Evolutionary conservation across 2,329 filamentous ascomycete genomes (phyloP), one percentile per base, ranked within the genome.

Genomic region (Xylariaceae sp.): DNA sequence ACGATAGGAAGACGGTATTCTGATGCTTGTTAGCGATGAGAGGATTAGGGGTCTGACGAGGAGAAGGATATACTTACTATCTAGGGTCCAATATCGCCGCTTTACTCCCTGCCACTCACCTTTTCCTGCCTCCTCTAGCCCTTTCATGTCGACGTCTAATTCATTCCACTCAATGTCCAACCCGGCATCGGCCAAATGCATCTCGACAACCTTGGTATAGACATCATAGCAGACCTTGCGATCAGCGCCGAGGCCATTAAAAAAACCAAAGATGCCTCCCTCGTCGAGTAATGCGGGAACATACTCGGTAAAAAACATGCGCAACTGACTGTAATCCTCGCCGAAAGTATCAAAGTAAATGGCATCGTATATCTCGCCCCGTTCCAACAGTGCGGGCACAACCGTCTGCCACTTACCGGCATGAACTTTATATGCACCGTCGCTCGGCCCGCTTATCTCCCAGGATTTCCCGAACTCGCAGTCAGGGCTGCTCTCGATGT

Each of bases 301-400:
- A 63, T 87, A 84, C 70, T 97, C 94, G 2, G 81, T 86, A 69
- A 97, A 96, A 74, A 97, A 96, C 56, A 85, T 78, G 46, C 87
- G 86, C 31, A 97, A 82, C 69, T 92, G 88, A 2, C 78, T 77
- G 72, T 97, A 99, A 60, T 94, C 89, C 73, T 99, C 94, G 5
- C 91, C 94, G 70, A 97, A 97, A 0, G 94, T 99, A 68, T 99
- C 94, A 67, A 96, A 97, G 75, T 97, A 99, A 62, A 99, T 89
- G 31, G 87, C 89, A 67, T 95, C 89, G 66, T 92, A 91, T 9
- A 84, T 74, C 64, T 87, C 80, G 7, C 87, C 87, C 41, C 83
- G 73, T 56, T 83, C 80, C 1, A 92, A 73, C 6, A 95, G 75
- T 49, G 75, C 74, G 0, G 86, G 87, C 12, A 91, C 75, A 0